phyloP scores from a whole-genome alignment of 2,329 filamentous ascomycete species.

The Fusarium marasasianum region DNA sequence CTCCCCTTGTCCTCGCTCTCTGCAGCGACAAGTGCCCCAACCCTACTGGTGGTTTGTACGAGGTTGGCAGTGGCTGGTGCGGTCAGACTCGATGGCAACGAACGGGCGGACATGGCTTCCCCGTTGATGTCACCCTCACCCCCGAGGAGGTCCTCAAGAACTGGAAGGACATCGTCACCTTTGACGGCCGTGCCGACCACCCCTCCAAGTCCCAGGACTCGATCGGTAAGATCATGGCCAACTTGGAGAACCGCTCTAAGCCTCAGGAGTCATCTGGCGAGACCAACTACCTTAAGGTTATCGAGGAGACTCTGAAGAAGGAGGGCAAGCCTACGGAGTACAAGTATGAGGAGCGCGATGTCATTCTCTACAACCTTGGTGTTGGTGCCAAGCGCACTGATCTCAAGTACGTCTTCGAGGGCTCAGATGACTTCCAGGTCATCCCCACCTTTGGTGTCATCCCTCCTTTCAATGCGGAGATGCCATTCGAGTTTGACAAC shows the following conservation, averaged over 20 bases:
- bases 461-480: slow-evolving; percentile 86
- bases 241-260: slow-evolving; percentile 80
- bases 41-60: slow-evolving; percentile 87
- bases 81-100: slow-evolving; percentile 95
- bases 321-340: slow-evolving; percentile 79
- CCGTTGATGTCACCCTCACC: slow-evolving; percentile 81
- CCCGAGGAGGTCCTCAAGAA: slow-evolving; percentile 83
- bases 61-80: slow-evolving; percentile 94
- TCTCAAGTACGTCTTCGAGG: slow-evolving; percentile 88
- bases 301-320: slow-evolving; percentile 77
- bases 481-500: slow-evolving; percentile 81
- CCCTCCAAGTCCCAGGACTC: slow-evolving; percentile 82
- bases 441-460: slow-evolving; percentile 96
- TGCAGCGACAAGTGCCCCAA: slow-evolving; percentile 86
- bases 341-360: slow-evolving; percentile 84
- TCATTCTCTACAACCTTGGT: slow-evolving; percentile 95
- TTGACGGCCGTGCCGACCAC: slow-evolving; percentile 88
- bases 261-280: slow-evolving; percentile 55
- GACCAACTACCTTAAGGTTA: slow-evolving; percentile 76
- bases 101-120: slow-evolving; percentile 88
- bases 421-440: slow-evolving; percentile 89
- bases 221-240: slow-evolving; percentile 79
- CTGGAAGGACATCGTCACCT: slow-evolving; percentile 84
- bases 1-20: slow-evolving; percentile 88
- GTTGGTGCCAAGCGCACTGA: slow-evolving; percentile 92